Percentiles rank a stretch among this genome's conserved stretches.
Evolutionary conservation across 2,329 filamentous ascomycete genomes (phyloP).

Genomic region (Penicillium capsulatum): DNA sequence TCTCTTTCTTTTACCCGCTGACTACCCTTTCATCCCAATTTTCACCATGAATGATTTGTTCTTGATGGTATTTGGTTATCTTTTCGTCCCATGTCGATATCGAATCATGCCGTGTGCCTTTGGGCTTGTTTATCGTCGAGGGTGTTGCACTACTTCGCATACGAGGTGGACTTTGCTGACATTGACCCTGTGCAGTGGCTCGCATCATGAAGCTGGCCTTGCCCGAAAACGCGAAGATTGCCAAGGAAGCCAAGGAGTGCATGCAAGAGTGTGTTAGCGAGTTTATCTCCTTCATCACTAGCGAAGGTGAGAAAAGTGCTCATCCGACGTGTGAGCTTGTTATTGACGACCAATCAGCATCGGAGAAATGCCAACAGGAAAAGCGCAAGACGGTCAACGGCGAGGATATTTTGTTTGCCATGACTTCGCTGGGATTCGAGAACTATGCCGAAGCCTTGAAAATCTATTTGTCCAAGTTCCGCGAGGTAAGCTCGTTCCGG

Average conservation of each 20-base stretch:
- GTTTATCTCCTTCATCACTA: conserved; percentile 99
- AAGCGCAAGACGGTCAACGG: conserved; percentile 99
- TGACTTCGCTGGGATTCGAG: conserved; percentile 98
- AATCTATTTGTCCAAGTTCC: conserved; percentile 95
- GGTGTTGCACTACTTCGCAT: background rate
- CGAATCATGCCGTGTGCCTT: too few species aligned
- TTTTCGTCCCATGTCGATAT: too few species aligned
- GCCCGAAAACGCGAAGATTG: conserved; percentile 97
- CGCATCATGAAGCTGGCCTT: conserved; percentile 98
- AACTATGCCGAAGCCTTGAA: conserved; percentile 98
- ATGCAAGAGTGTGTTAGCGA: conserved; percentile 99
- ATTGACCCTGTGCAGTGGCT: conserved; percentile 78
- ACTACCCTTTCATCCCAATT: too few species aligned
- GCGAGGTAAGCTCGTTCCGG: conserved; percentile 69
- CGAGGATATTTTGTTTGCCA: conserved; percentile 96
- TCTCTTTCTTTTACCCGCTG: too few species aligned
- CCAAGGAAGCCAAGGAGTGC: conserved; percentile 98
- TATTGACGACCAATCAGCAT: conserved; percentile 57
- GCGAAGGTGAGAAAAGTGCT: conserved; percentile 70
- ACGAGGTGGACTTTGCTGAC: conserved; percentile 19
- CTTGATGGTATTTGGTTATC: too few species aligned
- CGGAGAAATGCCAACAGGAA: conserved; percentile 98
- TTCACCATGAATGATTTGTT: too few species aligned
- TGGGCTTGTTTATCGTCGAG: too few species aligned
- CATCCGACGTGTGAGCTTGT: background rate